phyloP scores from a whole-genome alignment of 176 grass and related monocot species.

The Aegilops umbellulata region DNA sequence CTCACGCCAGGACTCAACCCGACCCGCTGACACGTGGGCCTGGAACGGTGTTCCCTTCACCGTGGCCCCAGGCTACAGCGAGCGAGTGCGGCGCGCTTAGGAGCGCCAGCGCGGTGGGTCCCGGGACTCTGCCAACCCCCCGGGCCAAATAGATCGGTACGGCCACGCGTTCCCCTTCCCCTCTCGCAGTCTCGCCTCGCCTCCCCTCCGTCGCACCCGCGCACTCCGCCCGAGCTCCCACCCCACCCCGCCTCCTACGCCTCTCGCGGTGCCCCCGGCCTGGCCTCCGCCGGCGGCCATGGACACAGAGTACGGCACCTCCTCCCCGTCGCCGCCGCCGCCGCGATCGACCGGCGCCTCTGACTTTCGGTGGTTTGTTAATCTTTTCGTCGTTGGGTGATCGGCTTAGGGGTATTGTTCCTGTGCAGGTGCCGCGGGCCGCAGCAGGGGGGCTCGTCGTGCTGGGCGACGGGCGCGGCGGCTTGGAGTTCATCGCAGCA shows the following conservation, averaged over 20 bases:
- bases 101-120: background rate
- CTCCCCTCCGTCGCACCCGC: background rate
- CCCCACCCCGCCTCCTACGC: background rate
- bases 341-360: background rate
- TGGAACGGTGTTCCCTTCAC: accelerated
- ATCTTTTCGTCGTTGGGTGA: background rate
- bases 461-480: background rate
- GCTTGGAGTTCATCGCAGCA: constrained; percentile 20
- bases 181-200: background rate
- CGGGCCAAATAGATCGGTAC: constrained; percentile 10
- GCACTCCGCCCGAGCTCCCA: background rate
- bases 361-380: background rate
- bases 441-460: constrained; percentile 43
- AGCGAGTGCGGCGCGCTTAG: too few species aligned
- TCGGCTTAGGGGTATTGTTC: background rate
- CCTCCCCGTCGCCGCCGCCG: background rate
- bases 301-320: constrained; percentile 26
- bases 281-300: constrained; percentile 1
- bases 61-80: background rate
- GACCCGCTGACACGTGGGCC: background rate
- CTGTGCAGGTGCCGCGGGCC: constrained; percentile 28
- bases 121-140: background rate
- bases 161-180: background rate
- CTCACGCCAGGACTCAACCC: background rate
- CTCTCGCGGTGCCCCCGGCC: background rate